Percentiles rank a stretch among this genome's conserved stretches.
Conservation (phyloP, 2,329 filamentous ascomycete species). For the Cercospora janseana region DNA sequence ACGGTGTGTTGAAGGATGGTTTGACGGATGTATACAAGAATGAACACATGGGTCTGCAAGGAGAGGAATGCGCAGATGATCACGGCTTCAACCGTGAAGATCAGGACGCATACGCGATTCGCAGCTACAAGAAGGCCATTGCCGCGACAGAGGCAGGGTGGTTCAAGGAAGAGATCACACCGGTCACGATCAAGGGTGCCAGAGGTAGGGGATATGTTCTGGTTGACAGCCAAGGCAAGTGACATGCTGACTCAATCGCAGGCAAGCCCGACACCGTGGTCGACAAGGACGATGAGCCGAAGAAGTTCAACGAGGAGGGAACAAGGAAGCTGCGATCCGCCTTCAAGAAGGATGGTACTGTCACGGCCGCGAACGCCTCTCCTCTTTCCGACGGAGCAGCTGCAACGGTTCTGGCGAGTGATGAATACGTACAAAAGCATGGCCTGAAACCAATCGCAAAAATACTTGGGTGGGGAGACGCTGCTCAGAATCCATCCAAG, state of each 20-base stretch:
- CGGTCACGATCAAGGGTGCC: constrained; percentile 81
- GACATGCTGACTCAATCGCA: neutral
- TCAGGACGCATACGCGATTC: constrained; percentile 95
- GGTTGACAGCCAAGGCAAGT: neutral
- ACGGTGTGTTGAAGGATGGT: constrained; percentile 91
- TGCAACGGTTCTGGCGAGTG: constrained; percentile 88
- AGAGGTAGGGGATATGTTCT: constrained; percentile 54
- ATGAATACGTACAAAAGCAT: constrained; percentile 89
- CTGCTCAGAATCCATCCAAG: constrained; percentile 83
- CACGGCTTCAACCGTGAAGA: constrained; percentile 76
- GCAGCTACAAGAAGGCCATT: constrained; percentile 90
- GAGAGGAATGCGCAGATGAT: constrained; percentile 85
- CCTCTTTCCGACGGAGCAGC: constrained; percentile 94
- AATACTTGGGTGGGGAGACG: constrained; percentile 96
- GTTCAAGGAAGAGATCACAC: constrained; percentile 83
- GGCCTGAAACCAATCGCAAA: constrained; percentile 89
- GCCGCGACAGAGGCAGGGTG: constrained; percentile 75
- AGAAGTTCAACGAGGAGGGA: constrained; percentile 67
- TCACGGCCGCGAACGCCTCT: constrained; percentile 94
- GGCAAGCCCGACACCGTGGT: constrained; percentile 75
- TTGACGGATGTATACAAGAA: constrained; percentile 92
- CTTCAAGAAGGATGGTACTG: constrained; percentile 74
- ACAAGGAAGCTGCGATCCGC: constrained; percentile 61
- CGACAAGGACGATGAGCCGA: constrained; percentile 89
- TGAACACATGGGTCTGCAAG: constrained; percentile 94